Evolutionary conservation across 108 stramenopile genomes (phyloP), one percentile per base, ranked within the genome.

Genomic region (Cylindrotheca closterium): DNA sequence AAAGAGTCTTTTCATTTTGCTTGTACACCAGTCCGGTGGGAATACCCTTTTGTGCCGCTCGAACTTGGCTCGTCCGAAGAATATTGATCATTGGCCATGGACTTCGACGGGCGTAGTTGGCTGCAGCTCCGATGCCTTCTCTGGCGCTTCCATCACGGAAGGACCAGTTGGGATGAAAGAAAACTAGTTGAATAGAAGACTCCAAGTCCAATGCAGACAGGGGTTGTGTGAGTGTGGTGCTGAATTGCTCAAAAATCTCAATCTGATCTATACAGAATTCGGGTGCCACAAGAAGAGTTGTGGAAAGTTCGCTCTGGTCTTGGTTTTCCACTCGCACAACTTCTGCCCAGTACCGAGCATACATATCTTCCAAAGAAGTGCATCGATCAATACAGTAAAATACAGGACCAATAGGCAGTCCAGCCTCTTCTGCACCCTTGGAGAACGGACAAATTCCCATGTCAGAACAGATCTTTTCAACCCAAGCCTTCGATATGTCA

Each of bases 51-150:
- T 98, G 97, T 4, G 94, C 97, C 22, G 88, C 74, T 33, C 92
- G 84, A 2, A 98, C 97, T 81, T 96, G 91, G 24, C 77, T 83
- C 55, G 97, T 98, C 28, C 97, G 78, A 22, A 98, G 75, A 58
- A 98, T 93, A 70, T 98, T 98, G 73, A 98, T 95, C 97, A 98
- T 98, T 17, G 97, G 97, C 86, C 91, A 96, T 0, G 97, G 96
- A 63, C 84, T 83, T 32, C 97, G 79, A 10, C 97, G 73, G 1
- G 96, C 97, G 74, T 91, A 98, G 73, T 98, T 96, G 15, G 93
- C 94, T 2, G 97, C 94, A 23, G 76, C 65, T 0, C 84, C 96
- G 7, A 57, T 73, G 42, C 84, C 91, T 22, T 75, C 75, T 34
- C 96, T 82, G 42, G 87, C 94, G 29, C 73, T 77, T 1, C 96